Conservation (phyloP, 2,329 filamentous ascomycete species). For the Fusarium foetens region DNA sequence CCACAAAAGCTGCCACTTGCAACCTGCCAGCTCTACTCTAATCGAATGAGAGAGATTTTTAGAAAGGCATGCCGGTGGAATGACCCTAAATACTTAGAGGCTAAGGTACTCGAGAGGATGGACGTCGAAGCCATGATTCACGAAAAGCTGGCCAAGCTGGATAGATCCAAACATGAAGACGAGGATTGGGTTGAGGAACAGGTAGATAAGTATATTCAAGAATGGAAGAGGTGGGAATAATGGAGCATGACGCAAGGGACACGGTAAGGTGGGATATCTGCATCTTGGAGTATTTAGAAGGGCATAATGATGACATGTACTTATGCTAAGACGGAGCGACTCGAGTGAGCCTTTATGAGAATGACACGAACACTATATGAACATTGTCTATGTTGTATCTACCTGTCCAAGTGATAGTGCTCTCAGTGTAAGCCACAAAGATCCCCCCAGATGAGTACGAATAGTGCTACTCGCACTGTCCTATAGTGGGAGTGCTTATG, state of each 20-base stretch:
- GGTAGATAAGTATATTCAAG: conserved; percentile 60
- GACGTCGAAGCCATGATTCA: conserved; percentile 69
- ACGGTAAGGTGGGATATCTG: conserved; percentile 15
- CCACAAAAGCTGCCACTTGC: conserved; percentile 65
- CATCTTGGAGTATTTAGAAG: conserved; percentile 34
- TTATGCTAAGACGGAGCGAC: conserved; percentile 30
- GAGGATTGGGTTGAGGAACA: conserved; percentile 55
- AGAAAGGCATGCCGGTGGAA: conserved; percentile 70
- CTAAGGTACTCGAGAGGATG: conserved; percentile 67
- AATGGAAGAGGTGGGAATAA: conserved; percentile 70
- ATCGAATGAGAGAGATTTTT: conserved; percentile 81
- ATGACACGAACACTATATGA: conserved; percentile 25
- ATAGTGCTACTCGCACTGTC: background rate
- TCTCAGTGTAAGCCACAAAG: background rate
- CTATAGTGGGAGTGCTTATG: background rate
- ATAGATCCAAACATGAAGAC: conserved; percentile 48
- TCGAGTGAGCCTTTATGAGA: conserved; percentile 30
- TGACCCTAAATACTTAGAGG: conserved; percentile 72
- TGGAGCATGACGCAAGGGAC: background rate
- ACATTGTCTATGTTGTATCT: background rate
- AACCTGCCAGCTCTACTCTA: conserved; percentile 83
- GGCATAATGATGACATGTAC: conserved; percentile 36
- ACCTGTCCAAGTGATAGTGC: background rate
- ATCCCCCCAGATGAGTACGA: background rate
- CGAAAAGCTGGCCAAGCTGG: conserved; percentile 60